A percentile compares a stretch with the other conserved stretches of the same genome.
Conservation (phyloP, 345 rosid genomes). For the Eucalyptus albens region DNA sequence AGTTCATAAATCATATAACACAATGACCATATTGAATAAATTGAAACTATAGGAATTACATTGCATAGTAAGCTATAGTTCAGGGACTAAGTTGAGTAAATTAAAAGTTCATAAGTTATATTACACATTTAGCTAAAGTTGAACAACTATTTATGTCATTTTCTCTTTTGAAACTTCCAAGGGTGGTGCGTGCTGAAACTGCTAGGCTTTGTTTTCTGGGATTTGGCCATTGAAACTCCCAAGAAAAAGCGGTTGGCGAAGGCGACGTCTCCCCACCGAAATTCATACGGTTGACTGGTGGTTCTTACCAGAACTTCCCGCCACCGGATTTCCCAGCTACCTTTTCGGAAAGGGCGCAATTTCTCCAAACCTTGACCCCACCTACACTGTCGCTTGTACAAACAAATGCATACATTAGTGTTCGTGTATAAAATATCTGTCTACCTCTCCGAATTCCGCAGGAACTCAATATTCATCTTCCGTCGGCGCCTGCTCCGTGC, state of each 20-base stretch:
- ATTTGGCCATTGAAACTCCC: background rate
- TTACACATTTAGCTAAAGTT: too few relatives aligned
- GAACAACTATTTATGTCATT: too few relatives aligned
- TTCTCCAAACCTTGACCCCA: background rate
- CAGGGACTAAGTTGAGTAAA: rapidly evolving
- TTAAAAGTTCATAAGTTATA: background rate
- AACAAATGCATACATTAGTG: background rate
- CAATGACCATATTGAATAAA: too few relatives aligned
- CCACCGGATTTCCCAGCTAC: background rate
- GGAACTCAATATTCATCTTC: background rate
- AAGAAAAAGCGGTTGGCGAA: background rate
- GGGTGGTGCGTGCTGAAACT: background rate
- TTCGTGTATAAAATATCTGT: background rate
- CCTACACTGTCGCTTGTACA: background rate
- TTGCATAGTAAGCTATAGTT: too few relatives aligned
- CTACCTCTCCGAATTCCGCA: background rate
- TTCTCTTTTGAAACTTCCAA: background rate
- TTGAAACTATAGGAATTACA: rapidly evolving
- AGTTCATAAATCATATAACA: rapidly evolving
- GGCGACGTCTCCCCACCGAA: background rate
- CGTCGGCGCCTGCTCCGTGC: background rate
- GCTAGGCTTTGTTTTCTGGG: background rate
- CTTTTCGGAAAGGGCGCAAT: background rate
- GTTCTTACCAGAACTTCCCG: background rate
- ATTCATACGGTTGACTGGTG: background rate